Evolutionary conservation across 2,329 filamentous ascomycete species (phyloP).

Genomic region (Talaromyces sp.): DNA sequence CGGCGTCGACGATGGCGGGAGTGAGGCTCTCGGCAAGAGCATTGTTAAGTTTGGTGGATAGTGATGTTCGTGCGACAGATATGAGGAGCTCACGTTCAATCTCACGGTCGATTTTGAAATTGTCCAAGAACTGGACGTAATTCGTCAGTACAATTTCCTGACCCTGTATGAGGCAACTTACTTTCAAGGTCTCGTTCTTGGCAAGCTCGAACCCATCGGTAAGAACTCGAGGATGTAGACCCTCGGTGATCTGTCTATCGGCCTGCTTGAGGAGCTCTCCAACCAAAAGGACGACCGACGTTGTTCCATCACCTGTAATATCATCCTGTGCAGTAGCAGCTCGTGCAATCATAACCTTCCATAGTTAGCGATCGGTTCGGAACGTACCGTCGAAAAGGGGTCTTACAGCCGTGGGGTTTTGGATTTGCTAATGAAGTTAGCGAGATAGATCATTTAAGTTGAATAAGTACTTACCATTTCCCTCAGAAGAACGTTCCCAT

Average conservation of each 20-base stretch:
- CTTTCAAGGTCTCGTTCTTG: slow-evolving; percentile 87
- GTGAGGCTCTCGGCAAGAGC: slow-evolving; percentile 87
- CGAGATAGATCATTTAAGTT: not conserved
- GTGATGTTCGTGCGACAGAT: slow-evolving; percentile 87
- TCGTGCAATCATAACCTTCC: slow-evolving; percentile 64
- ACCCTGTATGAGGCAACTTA: slow-evolving; percentile 33
- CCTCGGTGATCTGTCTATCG: slow-evolving; percentile 91
- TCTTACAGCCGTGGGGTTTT: slow-evolving; percentile 89
- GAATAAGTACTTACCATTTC: slow-evolving; percentile 55
- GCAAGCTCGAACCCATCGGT: slow-evolving; percentile 97
- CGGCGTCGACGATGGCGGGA: slow-evolving; percentile 91
- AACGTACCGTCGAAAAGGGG: slow-evolving; percentile 14
- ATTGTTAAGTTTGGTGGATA: slow-evolving; percentile 91
- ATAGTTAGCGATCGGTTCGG: slow-evolving; percentile 10
- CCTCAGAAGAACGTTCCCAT: slow-evolving; percentile 80
- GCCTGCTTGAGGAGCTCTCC: slow-evolving; percentile 98
- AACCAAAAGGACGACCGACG: slow-evolving; percentile 89
- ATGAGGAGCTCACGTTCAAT: slow-evolving; percentile 92
- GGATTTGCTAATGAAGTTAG: slow-evolving; percentile 65
- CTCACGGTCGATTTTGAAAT: slow-evolving; percentile 83
- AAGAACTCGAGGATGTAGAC: slow-evolving; percentile 93
- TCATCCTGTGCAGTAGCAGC: slow-evolving; percentile 97
- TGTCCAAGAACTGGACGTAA: slow-evolving; percentile 72
- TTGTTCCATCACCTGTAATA: slow-evolving; percentile 96
- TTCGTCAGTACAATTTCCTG: not conserved